Percentiles rank a stretch among this genome's conserved stretches.
phyloP scores from a whole-genome alignment of 2,329 filamentous ascomycete genomes.

The Neofusicoccum cordaticola region DNA sequence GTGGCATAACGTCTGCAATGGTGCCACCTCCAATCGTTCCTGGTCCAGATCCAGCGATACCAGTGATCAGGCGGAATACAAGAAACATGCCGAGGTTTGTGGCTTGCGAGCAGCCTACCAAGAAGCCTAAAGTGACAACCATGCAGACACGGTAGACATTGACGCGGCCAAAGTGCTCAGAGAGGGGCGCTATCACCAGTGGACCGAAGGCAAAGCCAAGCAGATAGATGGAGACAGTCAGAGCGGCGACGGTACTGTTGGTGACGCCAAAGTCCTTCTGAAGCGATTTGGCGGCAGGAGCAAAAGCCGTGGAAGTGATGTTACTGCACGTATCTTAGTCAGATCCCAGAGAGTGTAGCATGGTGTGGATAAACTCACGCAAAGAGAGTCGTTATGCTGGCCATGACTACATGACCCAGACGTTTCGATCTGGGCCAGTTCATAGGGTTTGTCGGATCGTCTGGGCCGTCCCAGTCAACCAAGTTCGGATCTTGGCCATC shows the following conservation, averaged over 20 bases:
- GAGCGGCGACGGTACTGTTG: neutral
- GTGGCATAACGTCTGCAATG: slow-evolving; percentile 50
- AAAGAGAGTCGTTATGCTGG: neutral
- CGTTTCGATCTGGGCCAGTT: slow-evolving; percentile 19
- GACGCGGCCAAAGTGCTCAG: slow-evolving; percentile 27
- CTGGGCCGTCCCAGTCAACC: neutral
- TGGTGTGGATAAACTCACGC: neutral
- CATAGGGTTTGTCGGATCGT: no score
- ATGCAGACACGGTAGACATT: slow-evolving; percentile 22
- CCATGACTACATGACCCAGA: slow-evolving; percentile 27
- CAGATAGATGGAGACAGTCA: slow-evolving; percentile 29
- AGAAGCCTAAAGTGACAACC: slow-evolving; percentile 21
- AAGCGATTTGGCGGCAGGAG: slow-evolving; percentile 16
- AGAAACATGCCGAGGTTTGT: slow-evolving; percentile 25
- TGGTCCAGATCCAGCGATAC: slow-evolving; percentile 23
- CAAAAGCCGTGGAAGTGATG: slow-evolving; percentile 20
- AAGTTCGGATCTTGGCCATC: slow-evolving; percentile 9
- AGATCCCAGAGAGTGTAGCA: neutral
- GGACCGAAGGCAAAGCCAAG: slow-evolving; percentile 29
- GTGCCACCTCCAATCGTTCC: slow-evolving; percentile 50
- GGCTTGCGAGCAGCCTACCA: slow-evolving; percentile 27
- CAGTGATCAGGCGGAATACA: slow-evolving; percentile 28
- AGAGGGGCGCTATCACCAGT: slow-evolving; percentile 28
- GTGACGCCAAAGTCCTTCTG: slow-evolving; percentile 20
- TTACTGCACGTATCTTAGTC: slow-evolving; percentile 6